These are phyloP conservation scores for Rhytidiadelphus loreus DNA, from an alignment of 225 moss, liverwort and hornwort genomes.

Conservation along the genomic window DNA sequence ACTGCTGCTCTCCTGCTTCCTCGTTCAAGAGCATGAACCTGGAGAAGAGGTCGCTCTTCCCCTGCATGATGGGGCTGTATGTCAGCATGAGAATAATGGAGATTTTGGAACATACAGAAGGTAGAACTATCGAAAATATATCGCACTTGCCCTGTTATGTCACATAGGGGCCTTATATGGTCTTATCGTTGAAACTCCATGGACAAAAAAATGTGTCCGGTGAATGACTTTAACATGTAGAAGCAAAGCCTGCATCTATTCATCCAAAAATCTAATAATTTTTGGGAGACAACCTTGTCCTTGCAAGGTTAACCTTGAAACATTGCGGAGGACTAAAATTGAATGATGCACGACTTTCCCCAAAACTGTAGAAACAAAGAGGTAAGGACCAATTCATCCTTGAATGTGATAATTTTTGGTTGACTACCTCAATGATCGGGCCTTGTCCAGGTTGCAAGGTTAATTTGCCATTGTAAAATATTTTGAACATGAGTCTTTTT, in stretches of 20 bases:
- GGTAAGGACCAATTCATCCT: background rate
- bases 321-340: background rate
- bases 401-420: background rate
- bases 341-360: background rate
- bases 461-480: background rate
- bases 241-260: background rate
- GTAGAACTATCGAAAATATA: background rate
- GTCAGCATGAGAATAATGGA: background rate
- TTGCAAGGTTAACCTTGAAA: no score
- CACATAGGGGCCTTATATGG: background rate
- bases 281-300: no score
- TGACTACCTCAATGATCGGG: no score
- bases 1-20: slow-evolving; percentile 9
- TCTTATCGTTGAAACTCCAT: background rate
- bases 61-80: background rate
- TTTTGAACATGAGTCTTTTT: background rate
- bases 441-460: background rate
- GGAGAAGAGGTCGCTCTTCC: slow-evolving; percentile 33
- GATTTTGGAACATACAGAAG: background rate
- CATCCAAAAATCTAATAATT: no score
- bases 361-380: background rate
- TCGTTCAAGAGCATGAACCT: slow-evolving; percentile 51
- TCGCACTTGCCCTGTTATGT: background rate
- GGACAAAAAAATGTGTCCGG: background rate
- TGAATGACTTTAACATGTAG: background rate